Conservation (phyloP, 2,329 filamentous ascomycete species). For the Fonsecaea monophora region DNA sequence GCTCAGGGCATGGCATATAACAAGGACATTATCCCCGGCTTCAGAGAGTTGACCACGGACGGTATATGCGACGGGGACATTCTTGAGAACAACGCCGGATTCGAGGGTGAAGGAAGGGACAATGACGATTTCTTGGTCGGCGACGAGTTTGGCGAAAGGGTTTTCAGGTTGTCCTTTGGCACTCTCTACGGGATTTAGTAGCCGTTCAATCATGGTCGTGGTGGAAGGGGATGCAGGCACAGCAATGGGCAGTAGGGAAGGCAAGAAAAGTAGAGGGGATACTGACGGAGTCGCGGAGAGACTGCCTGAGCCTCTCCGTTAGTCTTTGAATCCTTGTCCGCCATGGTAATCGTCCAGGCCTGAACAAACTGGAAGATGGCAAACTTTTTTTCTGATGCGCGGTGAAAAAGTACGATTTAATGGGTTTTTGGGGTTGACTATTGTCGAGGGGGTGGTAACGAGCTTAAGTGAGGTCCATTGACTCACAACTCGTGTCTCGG, state of each 20-base stretch:
- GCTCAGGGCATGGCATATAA: constrained; percentile 64
- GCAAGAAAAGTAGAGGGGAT: constrained; percentile 31
- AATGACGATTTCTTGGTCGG: constrained; percentile 84
- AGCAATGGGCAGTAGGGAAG: constrained; percentile 12
- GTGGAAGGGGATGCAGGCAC: constrained; percentile 2
- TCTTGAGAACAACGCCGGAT: constrained; percentile 81
- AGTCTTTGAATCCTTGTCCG: constrained; percentile 14
- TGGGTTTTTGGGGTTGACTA: background rate
- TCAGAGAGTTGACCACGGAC: constrained; percentile 65
- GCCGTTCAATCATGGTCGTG: constrained; percentile 42
- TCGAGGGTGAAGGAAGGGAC: constrained; percentile 92
- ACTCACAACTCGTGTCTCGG: background rate
- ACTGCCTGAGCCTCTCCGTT: constrained; percentile 23
- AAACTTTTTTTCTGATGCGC: background rate
- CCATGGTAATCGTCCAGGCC: constrained; percentile 24
- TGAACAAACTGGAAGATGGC: background rate
- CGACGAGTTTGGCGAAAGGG: constrained; percentile 83
- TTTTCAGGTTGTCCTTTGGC: constrained; percentile 79
- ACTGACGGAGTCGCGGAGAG: constrained; percentile 48
- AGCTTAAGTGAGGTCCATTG: constrained; percentile 25
- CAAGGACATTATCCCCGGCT: constrained; percentile 66
- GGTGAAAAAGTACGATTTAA: background rate
- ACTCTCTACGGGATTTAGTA: constrained; percentile 64
- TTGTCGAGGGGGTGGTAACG: background rate
- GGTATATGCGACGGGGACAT: constrained; percentile 73